A percentile compares a stretch with the other conserved stretches of the same genome.
phyloP scores from a whole-genome alignment of 495 filamentous ascomycete species.

The Penicillium fimorum region DNA sequence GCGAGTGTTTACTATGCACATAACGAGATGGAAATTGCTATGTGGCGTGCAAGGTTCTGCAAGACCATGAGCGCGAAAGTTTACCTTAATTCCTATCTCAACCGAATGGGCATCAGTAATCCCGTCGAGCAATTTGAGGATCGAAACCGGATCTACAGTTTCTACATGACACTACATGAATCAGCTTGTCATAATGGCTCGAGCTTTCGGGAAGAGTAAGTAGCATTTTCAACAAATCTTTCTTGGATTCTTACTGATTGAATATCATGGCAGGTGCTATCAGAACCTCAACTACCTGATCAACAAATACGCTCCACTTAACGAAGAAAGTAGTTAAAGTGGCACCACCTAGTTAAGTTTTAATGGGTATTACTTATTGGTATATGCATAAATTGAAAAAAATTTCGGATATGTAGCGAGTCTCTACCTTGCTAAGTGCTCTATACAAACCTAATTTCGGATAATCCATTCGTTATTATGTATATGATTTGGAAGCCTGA shows the following conservation, averaged over 20 bases:
- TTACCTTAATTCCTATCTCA: background rate
- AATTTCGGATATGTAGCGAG: no score
- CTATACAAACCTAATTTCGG: no score
- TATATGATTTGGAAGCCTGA: no score
- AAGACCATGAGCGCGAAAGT: background rate
- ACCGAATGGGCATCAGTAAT: background rate
- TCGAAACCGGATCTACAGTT: background rate
- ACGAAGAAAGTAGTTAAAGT: background rate
- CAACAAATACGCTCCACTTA: background rate
- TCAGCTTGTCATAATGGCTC: background rate
- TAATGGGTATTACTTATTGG: background rate
- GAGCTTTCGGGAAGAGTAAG: background rate
- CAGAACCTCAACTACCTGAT: background rate
- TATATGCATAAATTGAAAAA: background rate
- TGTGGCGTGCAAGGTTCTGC: background rate
- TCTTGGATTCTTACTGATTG: background rate
- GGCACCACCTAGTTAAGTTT: background rate
- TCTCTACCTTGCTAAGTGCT: no score
- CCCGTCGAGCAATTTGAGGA: background rate
- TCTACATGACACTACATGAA: background rate
- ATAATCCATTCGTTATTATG: no score
- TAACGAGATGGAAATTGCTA: background rate
- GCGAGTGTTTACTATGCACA: background rate
- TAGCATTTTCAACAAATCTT: no score
- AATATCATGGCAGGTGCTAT: background rate